Evolutionary conservation across 2,329 filamentous ascomycete genomes (phyloP).

Genomic region (Blumeria hordei): DNA sequence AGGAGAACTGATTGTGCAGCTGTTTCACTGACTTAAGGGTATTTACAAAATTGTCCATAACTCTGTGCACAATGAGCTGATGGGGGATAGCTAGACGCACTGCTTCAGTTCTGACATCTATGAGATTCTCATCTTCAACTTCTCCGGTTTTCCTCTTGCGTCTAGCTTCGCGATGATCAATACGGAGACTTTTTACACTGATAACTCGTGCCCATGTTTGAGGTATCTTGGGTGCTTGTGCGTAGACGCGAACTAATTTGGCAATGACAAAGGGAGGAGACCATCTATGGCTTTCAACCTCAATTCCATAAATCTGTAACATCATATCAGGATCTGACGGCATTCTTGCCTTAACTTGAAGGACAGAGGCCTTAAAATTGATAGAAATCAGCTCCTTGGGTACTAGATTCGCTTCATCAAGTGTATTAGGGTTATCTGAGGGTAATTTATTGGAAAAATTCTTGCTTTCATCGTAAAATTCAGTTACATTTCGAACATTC

Average conservation of each 20-base stretch:
- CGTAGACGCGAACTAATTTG: conserved; percentile 62
- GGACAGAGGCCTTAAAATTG: conserved; percentile 56
- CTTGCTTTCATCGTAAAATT: background rate
- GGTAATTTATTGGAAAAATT: background rate
- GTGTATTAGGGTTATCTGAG: conserved; percentile 8
- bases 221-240: conserved; percentile 62
- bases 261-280: conserved; percentile 58
- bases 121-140: conserved; percentile 48
- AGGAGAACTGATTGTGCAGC: conserved; percentile 78
- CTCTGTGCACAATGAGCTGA: conserved; percentile 66
- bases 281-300: conserved; percentile 70
- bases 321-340: conserved; percentile 77
- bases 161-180: conserved; percentile 59
- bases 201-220: conserved; percentile 68
- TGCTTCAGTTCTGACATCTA: conserved; percentile 67
- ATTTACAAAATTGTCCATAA: conserved; percentile 87
- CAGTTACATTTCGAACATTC: conserved; percentile 13
- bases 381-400: conserved; percentile 47
- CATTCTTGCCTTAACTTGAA: conserved; percentile 77
- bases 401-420: conserved; percentile 8
- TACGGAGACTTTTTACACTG: conserved; percentile 55
- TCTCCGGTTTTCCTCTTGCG: conserved; percentile 35
- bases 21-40: conserved; percentile 70
- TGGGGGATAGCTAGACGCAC: conserved; percentile 76
- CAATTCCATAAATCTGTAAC: conserved; percentile 65